Conservation (phyloP, 2,329 filamentous ascomycete species). For the Colletotrichum filicis region DNA sequence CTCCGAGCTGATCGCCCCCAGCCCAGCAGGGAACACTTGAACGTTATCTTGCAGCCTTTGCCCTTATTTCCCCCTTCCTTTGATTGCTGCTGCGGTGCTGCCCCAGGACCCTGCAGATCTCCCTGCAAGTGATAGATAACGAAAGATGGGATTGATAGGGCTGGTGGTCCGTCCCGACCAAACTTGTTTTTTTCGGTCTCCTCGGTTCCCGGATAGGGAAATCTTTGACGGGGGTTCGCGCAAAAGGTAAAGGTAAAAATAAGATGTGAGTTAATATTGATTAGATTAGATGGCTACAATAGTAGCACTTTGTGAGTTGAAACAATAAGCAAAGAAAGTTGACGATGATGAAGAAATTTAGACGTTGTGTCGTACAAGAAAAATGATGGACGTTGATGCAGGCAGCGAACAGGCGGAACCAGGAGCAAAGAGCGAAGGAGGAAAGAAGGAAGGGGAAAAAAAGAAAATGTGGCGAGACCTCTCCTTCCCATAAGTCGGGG, state of each 20-base stretch:
- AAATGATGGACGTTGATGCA: background rate
- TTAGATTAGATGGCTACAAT: constrained; percentile 2
- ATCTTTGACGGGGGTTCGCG: background rate
- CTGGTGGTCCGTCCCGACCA: background rate
- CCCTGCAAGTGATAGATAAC: constrained; percentile 33
- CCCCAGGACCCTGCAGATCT: constrained; percentile 34
- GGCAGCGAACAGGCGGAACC: background rate
- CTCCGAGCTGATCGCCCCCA: constrained; percentile 32
- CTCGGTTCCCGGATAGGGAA: constrained; percentile 1
- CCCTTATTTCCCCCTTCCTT: background rate
- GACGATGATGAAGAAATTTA: background rate
- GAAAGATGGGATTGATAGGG: background rate
- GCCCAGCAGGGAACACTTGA: constrained; percentile 29
- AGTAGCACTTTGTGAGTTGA: background rate
- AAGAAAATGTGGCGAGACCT: constrained; percentile 21
- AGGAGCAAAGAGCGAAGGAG: constrained; percentile 5
- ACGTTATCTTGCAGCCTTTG: constrained; percentile 30
- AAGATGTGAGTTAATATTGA: background rate
- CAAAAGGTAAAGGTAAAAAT: background rate
- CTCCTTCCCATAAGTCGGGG: constrained; percentile 21
- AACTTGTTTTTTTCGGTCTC: background rate
- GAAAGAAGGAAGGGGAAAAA: background rate
- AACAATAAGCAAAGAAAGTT: background rate
- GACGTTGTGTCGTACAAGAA: background rate
- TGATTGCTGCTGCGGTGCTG: background rate